Evolutionary conservation across 2,329 filamentous ascomycete species (phyloP).

Genomic region (Beauveria australis): DNA sequence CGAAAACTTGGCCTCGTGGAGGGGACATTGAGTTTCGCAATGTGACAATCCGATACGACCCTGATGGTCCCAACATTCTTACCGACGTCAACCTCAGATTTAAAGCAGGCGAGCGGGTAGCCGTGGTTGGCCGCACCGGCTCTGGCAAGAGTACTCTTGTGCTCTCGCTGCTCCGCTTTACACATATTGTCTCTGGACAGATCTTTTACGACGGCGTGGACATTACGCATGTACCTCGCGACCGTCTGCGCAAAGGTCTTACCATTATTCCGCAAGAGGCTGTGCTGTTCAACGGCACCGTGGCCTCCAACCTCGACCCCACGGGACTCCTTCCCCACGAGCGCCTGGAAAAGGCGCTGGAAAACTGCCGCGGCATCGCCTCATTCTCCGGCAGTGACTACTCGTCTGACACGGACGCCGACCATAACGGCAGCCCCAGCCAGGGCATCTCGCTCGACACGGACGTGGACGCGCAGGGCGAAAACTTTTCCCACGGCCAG

Average conservation of each 20-base stretch:
- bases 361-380: slow-evolving; percentile 53
- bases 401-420: slow-evolving; percentile 20
- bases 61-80: slow-evolving; percentile 39
- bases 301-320: slow-evolving; percentile 55
- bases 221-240: slow-evolving; percentile 42
- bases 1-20: slow-evolving; percentile 35
- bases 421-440: slow-evolving; percentile 16
- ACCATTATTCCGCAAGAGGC: slow-evolving; percentile 54
- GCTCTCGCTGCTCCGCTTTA: slow-evolving; percentile 47
- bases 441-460: slow-evolving; percentile 32
- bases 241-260: slow-evolving; percentile 42
- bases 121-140: slow-evolving; percentile 72
- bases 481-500: slow-evolving; percentile 51
- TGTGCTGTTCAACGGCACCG: slow-evolving; percentile 46
- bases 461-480: slow-evolving; percentile 41
- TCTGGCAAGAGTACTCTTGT: slow-evolving; percentile 72
- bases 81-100: slow-evolving; percentile 43
- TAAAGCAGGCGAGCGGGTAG: slow-evolving; percentile 64
- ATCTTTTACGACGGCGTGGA: slow-evolving; percentile 49
- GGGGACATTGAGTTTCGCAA: slow-evolving; percentile 44
- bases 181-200: slow-evolving; percentile 41
- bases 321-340: slow-evolving; percentile 46
- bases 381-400: slow-evolving; percentile 36
- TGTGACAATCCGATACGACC: slow-evolving; percentile 40
- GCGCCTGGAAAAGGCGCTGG: slow-evolving; percentile 50